phyloP scores from a whole-genome alignment of 1,139 yeast species.

The Pichiaceae sp. region DNA sequence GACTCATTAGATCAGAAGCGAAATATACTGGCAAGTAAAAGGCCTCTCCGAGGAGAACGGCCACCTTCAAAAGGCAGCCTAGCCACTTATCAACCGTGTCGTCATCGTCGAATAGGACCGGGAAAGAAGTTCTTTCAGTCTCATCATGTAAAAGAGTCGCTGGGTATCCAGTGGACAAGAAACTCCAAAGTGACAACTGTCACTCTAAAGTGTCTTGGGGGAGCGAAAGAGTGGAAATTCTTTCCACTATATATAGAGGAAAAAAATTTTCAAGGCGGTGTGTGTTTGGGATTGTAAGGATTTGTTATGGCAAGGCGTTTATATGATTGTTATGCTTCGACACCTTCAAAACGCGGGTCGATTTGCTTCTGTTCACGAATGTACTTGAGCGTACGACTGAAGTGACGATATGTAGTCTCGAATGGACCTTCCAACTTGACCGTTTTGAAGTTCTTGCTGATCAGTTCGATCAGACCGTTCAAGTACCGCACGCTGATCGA shows the following conservation, averaged over 20 bases:
- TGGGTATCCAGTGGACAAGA: no score
- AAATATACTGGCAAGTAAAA: slow-evolving; percentile 84
- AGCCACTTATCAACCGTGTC: slow-evolving; percentile 67
- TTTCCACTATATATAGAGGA: not conserved
- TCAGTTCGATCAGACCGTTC: slow-evolving; percentile 79
- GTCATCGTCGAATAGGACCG: slow-evolving; percentile 81
- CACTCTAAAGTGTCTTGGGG: not conserved
- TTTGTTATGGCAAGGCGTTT: not conserved
- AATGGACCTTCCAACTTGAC: slow-evolving; percentile 21
- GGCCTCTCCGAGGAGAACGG: slow-evolving; percentile 25
- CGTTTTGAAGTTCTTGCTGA: slow-evolving; percentile 64
- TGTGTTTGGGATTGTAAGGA: not conserved
- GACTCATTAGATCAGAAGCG: slow-evolving; percentile 48
- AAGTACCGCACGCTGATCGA: slow-evolving; percentile 66
- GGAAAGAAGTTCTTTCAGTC: slow-evolving; percentile 58
- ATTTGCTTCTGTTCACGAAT: slow-evolving; percentile 57
- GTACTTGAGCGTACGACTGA: slow-evolving; percentile 61
- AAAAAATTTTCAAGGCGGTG: not conserved
- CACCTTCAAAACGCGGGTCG: slow-evolving; percentile 45
- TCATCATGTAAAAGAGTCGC: slow-evolving; percentile 40
- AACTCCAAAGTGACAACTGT: no score
- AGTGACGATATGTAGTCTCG: slow-evolving; percentile 39
- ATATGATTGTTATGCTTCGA: slow-evolving; percentile 1
- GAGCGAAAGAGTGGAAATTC: not conserved
- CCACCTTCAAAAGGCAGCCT: slow-evolving; percentile 14